Evolutionary conservation across 2,329 filamentous ascomycete genomes (phyloP).

Genomic region (Calonectria leucothoes): DNA sequence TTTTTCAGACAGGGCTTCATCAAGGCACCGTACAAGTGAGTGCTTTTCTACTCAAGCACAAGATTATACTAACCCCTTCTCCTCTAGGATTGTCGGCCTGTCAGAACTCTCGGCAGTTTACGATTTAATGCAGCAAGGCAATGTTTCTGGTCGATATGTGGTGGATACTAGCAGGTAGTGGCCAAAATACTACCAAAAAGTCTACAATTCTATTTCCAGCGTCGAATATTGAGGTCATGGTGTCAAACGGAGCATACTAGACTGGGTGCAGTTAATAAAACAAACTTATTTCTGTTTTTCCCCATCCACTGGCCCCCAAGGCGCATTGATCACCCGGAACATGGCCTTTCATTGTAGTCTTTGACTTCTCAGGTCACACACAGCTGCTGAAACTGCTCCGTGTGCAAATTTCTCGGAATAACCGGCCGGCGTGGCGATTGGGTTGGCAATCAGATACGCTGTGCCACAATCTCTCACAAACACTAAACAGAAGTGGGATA

Average conservation of each 20-base stretch:
- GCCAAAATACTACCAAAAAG: not conserved
- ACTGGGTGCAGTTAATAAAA: not conserved
- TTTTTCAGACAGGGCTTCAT: conserved; percentile 86
- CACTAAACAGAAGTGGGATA: not conserved
- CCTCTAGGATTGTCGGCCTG: conserved; percentile 71
- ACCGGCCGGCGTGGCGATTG: not conserved
- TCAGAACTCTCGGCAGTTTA: conserved; percentile 81
- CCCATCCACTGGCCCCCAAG: not conserved
- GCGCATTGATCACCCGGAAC: not conserved
- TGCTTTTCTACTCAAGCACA: fast-evolving
- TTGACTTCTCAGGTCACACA: not conserved
- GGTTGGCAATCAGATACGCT: not conserved
- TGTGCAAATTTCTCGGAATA: not conserved
- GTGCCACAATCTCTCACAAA: not conserved
- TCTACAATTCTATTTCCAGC: not conserved
- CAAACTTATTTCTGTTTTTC: not conserved
- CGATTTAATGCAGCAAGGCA: conserved; percentile 74
- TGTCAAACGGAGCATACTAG: not conserved
- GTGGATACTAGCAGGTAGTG: conserved; percentile 73
- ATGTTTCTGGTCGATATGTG: conserved; percentile 79
- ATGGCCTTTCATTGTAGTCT: not conserved
- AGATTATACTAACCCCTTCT: conserved; percentile 11
- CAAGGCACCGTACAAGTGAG: conserved; percentile 79
- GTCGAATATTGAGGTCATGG: not conserved
- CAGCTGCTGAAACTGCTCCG: not conserved